Percentiles rank a stretch among this genome's conserved stretches.
Evolutionary conservation across 1,284 basidiomycete genomes (phyloP).

Genomic region (Apiotrichum gracile): DNA sequence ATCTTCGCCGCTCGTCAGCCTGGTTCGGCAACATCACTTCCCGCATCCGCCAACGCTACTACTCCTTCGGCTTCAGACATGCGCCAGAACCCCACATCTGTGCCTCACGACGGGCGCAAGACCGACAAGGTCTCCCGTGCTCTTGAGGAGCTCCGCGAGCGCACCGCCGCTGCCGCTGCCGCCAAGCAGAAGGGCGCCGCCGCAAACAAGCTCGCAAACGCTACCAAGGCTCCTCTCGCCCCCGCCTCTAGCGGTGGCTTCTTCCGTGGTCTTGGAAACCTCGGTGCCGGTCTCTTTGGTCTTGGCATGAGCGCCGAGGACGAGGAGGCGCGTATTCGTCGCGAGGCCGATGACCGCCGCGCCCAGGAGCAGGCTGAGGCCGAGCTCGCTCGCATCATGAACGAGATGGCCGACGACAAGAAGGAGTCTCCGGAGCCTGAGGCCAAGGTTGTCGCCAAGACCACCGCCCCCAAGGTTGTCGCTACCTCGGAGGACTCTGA

Average conservation of each 20-base stretch:
- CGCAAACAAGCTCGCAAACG: constrained; percentile 1
- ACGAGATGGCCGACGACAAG: constrained; percentile 4
- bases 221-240: constrained; percentile 4
- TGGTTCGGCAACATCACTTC: constrained; percentile 3
- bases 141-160: constrained; percentile 37
- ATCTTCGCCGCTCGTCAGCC: constrained; percentile 5
- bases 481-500: background rate
- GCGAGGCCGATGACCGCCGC: constrained; percentile 26
- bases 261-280: constrained; percentile 31
- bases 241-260: constrained; percentile 25
- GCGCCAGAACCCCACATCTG: constrained; percentile 2
- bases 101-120: constrained; percentile 12
- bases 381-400: constrained; percentile 28
- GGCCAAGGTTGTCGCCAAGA: background rate
- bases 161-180: constrained; percentile 28
- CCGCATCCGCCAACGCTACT: background rate
- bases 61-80: constrained; percentile 1
- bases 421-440: constrained; percentile 2
- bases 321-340: constrained; percentile 9
- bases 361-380: constrained; percentile 26
- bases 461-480: background rate
- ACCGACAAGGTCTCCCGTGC: constrained; percentile 34
- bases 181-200: constrained; percentile 25
- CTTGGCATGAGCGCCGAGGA: constrained; percentile 24
- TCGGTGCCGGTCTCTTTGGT: constrained; percentile 21